A percentile compares a stretch with the other conserved stretches of the same genome.
These are phyloP conservation scores for Gardenia jasminoides DNA, from an alignment of 257 asterid genomes.

Conservation along the genomic window DNA sequence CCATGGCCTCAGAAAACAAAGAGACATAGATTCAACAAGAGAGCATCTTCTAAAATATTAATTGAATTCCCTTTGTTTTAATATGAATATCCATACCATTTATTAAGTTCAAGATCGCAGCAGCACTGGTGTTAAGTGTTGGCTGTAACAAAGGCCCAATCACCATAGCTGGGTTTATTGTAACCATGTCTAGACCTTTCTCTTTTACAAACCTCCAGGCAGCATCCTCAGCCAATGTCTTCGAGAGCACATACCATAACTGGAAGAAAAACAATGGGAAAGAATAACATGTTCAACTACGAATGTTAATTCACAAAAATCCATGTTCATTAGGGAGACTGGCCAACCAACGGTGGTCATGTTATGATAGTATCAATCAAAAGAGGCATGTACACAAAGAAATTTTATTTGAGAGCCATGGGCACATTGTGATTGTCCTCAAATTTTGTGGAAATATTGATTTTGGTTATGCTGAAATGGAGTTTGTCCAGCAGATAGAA, in stretches of 20 bases:
- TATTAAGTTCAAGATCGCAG: conserved; percentile 53
- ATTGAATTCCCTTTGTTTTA: neutral
- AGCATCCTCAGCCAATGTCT: conserved; percentile 81
- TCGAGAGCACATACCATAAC: conserved; percentile 79
- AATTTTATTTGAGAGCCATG: neutral
- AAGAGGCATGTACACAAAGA: neutral
- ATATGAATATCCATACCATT: conserved; percentile 44
- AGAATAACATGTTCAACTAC: neutral
- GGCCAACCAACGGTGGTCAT: neutral
- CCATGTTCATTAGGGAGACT: neutral
- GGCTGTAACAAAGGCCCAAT: conserved; percentile 82
- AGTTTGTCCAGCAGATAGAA: neutral
- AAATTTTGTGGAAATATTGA: neutral
- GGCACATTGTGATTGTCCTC: too few relatives aligned
- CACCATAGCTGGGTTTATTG: conserved; percentile 71
- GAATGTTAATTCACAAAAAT: neutral
- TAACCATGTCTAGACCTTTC: conserved; percentile 67
- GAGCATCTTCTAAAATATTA: neutral
- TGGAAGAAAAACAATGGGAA: conserved; percentile 16
- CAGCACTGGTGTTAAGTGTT: conserved; percentile 68
- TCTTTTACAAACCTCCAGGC: conserved; percentile 78
- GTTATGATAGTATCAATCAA: neutral
- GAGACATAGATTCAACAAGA: neutral
- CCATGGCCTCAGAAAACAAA: neutral
- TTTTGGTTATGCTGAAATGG: neutral